A percentile compares a stretch with the other conserved stretches of the same genome.
phyloP scores from a whole-genome alignment of 805 yeast genomes.

The Yamadazyma scolyti region DNA sequence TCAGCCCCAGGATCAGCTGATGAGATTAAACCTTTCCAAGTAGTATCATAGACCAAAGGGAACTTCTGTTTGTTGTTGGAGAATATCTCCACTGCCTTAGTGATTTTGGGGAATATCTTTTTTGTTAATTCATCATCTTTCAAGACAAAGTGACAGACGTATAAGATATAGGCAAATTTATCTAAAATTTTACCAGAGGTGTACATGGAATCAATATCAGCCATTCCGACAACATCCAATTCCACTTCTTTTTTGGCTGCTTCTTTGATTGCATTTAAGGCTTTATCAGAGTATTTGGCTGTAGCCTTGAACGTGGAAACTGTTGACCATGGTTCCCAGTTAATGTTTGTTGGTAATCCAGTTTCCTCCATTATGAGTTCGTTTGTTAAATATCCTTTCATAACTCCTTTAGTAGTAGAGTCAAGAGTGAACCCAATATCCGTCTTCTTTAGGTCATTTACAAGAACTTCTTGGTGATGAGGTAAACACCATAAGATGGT shows the following conservation, averaged over 20 bases:
- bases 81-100: slow-evolving; percentile 67
- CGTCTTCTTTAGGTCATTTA: slow-evolving; percentile 17
- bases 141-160: slow-evolving; percentile 65
- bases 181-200: slow-evolving; percentile 84
- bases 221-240: slow-evolving; percentile 52
- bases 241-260: slow-evolving; percentile 53
- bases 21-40: slow-evolving; percentile 24
- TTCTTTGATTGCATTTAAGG: slow-evolving; percentile 33
- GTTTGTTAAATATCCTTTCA: slow-evolving; percentile 42
- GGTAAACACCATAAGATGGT: slow-evolving; percentile 50
- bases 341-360: slow-evolving; percentile 36
- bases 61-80: slow-evolving; percentile 46
- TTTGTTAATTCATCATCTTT: slow-evolving; percentile 51
- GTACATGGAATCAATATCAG: slow-evolving; percentile 83
- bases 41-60: slow-evolving; percentile 27
- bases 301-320: slow-evolving; percentile 28
- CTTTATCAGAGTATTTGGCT: slow-evolving; percentile 24
- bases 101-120: slow-evolving; percentile 52
- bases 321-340: slow-evolving; percentile 57
- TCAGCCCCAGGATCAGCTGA: slow-evolving; percentile 20
- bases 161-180: slow-evolving; percentile 84
- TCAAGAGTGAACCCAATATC: slow-evolving; percentile 37
- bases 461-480: slow-evolving; percentile 44
- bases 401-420: slow-evolving; percentile 48
- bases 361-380: slow-evolving; percentile 39